Percentiles rank a stretch among this genome's conserved stretches.
Evolutionary conservation across 805 yeast genomes (phyloP).

Genomic region (Wickerhamomyces ciferrii): DNA sequence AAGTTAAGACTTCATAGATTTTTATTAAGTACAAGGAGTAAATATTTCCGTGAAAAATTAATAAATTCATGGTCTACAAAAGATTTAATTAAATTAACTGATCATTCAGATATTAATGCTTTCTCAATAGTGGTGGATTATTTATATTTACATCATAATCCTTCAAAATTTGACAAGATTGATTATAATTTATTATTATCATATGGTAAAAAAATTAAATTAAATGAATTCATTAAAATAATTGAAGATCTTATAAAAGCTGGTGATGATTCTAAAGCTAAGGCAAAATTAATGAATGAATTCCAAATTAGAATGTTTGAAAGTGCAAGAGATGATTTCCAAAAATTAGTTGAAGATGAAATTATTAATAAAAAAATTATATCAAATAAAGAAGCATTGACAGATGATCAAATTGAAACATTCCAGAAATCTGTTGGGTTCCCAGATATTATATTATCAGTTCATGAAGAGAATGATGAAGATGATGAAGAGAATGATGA

Average conservation of each 20-base stretch:
- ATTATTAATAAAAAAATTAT: conserved; percentile 14
- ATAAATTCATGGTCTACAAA: conserved; percentile 18
- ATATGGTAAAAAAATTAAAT: conserved; percentile 28
- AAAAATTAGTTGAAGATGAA: conserved; percentile 9
- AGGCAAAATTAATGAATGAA: conserved; percentile 27
- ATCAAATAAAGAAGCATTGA: conserved; percentile 1
- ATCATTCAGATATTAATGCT: conserved; percentile 14
- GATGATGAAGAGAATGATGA: conserved; percentile 25
- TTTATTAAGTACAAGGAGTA: conserved; percentile 33
- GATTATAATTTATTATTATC: conserved; percentile 24
- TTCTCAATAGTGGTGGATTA: conserved; percentile 25
- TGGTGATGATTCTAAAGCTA: conserved; percentile 23
- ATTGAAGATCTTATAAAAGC: conserved; percentile 23
- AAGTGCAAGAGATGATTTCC: conserved; percentile 16
- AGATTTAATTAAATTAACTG: conserved; percentile 13
- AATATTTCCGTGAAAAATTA: conserved; percentile 23
- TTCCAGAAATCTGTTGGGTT: conserved; percentile 16
- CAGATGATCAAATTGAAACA: conserved; percentile 4
- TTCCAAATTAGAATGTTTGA: conserved; percentile 14
- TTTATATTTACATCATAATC: conserved; percentile 32
- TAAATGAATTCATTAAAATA: conserved; percentile 32
- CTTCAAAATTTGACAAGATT: conserved; percentile 28
- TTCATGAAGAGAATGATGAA: too few species aligned
- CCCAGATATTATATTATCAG: conserved; percentile 46
- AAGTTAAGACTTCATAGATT: conserved; percentile 33